phyloP scores from a whole-genome alignment of 805 yeast species.

The Yamadazyma ubonensis region DNA sequence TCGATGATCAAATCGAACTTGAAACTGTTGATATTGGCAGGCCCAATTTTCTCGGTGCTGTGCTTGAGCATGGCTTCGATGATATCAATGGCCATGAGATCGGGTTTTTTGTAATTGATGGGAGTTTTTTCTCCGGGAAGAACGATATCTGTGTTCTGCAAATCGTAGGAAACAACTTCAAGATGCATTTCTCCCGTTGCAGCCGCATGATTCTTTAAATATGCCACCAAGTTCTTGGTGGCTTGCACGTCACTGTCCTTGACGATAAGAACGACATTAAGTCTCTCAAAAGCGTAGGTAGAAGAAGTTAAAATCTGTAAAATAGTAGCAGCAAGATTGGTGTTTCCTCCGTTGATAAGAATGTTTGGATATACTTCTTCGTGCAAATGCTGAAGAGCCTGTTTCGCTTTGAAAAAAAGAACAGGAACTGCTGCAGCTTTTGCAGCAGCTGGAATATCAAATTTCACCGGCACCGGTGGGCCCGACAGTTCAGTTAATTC shows the following conservation, averaged over 20 bases:
- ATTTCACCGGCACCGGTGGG: too few species aligned
- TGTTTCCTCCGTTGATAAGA: constrained; percentile 45
- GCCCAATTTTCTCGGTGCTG: constrained; percentile 20
- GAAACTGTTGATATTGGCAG: constrained; percentile 22
- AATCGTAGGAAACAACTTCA: constrained; percentile 32
- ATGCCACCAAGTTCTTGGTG: constrained; percentile 19
- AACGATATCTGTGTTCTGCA: constrained; percentile 32
- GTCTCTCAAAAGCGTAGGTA: constrained; percentile 23
- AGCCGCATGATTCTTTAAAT: constrained; percentile 13
- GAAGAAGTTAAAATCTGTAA: constrained; percentile 33
- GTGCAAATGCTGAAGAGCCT: constrained; percentile 27
- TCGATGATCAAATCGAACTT: constrained; percentile 39
- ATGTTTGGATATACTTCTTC: constrained; percentile 24
- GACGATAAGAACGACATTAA: constrained; percentile 33
- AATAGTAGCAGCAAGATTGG: constrained; percentile 36
- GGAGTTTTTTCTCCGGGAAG: constrained; percentile 36
- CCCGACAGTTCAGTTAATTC: too few species aligned
- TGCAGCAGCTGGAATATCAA: constrained; percentile 29
- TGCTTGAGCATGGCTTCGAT: constrained; percentile 31
- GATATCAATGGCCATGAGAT: constrained; percentile 37
- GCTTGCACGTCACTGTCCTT: constrained; percentile 20
- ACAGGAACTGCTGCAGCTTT: constrained; percentile 33
- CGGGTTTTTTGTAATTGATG: constrained; percentile 36
- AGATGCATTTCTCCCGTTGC: constrained; percentile 20
- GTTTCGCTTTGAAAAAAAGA: constrained; percentile 38